Evolutionary conservation across 2,329 filamentous ascomycete species (phyloP).

Genomic region (Trichoderma pleuroti): DNA sequence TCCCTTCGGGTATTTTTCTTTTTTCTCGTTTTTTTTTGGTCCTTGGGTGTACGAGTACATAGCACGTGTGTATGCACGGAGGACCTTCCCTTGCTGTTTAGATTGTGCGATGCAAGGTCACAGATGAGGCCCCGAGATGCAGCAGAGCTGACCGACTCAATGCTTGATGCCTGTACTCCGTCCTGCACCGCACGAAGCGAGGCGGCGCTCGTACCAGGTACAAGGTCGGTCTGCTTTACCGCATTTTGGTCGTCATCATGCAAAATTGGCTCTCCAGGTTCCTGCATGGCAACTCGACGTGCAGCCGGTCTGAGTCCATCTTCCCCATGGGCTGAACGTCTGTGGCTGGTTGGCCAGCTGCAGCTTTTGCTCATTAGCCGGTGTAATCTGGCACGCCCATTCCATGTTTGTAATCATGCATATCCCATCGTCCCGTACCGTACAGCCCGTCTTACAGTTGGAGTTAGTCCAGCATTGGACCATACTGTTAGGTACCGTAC

Average conservation of each 20-base stretch:
- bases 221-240: background rate
- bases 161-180: background rate
- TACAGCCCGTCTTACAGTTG: background rate
- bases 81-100: background rate
- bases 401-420: background rate
- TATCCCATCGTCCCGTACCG: background rate
- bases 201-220: background rate
- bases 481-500: background rate
- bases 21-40: background rate
- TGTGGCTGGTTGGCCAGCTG: background rate
- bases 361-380: background rate
- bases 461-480: background rate
- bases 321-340: constrained; percentile 3
- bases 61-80: background rate
- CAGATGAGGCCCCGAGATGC: background rate
- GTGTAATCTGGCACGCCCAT: background rate
- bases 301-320: background rate
- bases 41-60: background rate
- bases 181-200: background rate
- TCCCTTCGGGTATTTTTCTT: background rate
- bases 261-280: background rate
- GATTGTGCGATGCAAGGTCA: background rate
- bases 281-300: constrained; percentile 12
- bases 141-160: background rate
- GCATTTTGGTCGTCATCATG: background rate